phyloP scores from a whole-genome alignment of 73 alveolate genomes.

The Halteria grandinella region DNA sequence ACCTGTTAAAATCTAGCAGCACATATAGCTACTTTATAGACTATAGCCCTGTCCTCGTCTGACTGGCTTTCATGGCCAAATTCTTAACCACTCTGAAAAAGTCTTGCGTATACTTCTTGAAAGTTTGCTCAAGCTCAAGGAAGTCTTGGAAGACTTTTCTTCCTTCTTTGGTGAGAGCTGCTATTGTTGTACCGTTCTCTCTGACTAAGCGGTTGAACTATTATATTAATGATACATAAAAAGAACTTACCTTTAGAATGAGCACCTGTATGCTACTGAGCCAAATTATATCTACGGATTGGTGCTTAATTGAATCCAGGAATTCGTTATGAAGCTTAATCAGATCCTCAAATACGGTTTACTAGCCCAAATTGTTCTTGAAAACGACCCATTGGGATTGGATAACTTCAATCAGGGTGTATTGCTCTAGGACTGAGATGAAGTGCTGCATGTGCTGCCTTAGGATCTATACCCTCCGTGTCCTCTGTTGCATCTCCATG shows the following conservation, averaged over 20 bases:
- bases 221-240: too few species aligned
- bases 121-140: background rate
- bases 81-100: constrained; percentile 31
- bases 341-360: constrained; percentile 47
- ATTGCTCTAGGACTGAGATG: constrained; percentile 46
- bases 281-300: too few species aligned
- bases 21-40: constrained; percentile 13
- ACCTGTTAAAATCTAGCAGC: constrained; percentile 15
- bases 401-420: constrained; percentile 54
- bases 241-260: too few species aligned
- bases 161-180: too few species aligned
- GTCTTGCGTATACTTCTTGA: constrained; percentile 19
- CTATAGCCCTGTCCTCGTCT: too few species aligned
- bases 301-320: constrained; percentile 20
- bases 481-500: background rate
- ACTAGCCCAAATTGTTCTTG: constrained; percentile 21
- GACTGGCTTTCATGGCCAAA: constrained; percentile 22
- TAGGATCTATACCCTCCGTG: constrained; percentile 44
- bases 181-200: too few species aligned
- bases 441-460: constrained; percentile 60
- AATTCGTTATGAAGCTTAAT: constrained; percentile 47
- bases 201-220: too few species aligned
- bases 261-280: too few species aligned
- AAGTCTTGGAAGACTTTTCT: too few species aligned
- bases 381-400: constrained; percentile 37